Base-by-base conservation (phyloP, 2,329 filamentous ascomycete species). In the Lasiodiplodia sp. region DNA sequence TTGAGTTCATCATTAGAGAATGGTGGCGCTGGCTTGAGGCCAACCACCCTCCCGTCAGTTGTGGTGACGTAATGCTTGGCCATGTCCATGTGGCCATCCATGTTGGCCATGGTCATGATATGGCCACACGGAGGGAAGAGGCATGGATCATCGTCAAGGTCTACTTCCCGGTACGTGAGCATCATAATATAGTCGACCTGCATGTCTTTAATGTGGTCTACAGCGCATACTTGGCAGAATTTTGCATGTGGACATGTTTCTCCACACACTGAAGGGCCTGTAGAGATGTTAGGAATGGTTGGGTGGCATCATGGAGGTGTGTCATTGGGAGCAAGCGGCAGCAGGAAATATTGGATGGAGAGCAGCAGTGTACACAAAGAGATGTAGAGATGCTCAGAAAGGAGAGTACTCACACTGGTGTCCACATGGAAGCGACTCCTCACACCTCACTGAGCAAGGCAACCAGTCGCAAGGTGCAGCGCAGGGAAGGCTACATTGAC, bases 401-500 rank as follows among this genome's bases (percentile, higher is more conserved):
- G 38, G 38, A 5, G 38, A 16, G 12, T 40, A 40, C 38, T 40
- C 38, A 40, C 87, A 92, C 74, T 82, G 86, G 75, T 92, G 89
- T 0, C 87, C 86, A 73, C 90, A 92, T 0, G 31, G 21, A 4
- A 92, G 76, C 0, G 68, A n/a, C 31, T 85, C 80, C 3, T 79
- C 73, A 73, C 90, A 93, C 10, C 90, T 82, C 71, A 82, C 76
- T 1, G 85, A 86, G 75, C 90, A 93, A 1, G 91, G 91, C 0
- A 92, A 73, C 78, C 87, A 85, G 71, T 91, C 82, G 74, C 90
- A 93, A 0, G 91, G 90, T 0, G 86, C 90, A 0, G 88, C 88
- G 70, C 91, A 92, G 21, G 87, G 87, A 82, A 88, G 82, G 0
- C 75, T 73, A 69, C 83, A 85, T 56, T 72, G 25, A 73, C 78